A percentile compares a stretch with the other conserved stretches of the same genome.
phyloP scores from a whole-genome alignment of 768 basidiomycete species.

The Naganishia vishniacii region DNA sequence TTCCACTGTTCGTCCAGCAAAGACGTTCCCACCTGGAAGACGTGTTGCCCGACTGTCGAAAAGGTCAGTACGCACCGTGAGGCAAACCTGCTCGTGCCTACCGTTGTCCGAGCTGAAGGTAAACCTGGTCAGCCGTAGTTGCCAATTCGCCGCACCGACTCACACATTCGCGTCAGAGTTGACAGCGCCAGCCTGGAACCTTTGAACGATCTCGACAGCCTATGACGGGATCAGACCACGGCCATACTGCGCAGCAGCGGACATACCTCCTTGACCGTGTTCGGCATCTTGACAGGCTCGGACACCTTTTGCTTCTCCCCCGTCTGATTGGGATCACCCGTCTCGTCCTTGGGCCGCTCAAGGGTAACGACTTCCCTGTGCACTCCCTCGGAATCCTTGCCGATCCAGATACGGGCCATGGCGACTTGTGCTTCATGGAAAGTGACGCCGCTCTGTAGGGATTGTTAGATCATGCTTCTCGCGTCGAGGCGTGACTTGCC shows the following conservation, averaged over 20 bases:
- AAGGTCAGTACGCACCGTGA: background rate
- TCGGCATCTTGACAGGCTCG: slow-evolving; percentile 65
- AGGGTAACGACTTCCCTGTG: slow-evolving; percentile 60
- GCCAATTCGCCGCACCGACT: slow-evolving; percentile 9
- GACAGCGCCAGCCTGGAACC: slow-evolving; percentile 66
- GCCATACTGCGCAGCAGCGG: background rate
- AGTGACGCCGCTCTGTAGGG: slow-evolving; percentile 60
- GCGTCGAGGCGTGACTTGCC: slow-evolving; percentile 26
- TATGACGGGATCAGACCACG: background rate
- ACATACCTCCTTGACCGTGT: slow-evolving; percentile 55
- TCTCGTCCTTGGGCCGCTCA: slow-evolving; percentile 53
- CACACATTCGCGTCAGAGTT: slow-evolving; percentile 41
- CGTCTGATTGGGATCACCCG: slow-evolving; percentile 54
- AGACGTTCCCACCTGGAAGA: slow-evolving; percentile 59
- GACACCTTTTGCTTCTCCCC: slow-evolving; percentile 57
- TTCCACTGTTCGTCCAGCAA: slow-evolving; percentile 77
- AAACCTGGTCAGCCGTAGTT: background rate
- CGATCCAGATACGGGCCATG: slow-evolving; percentile 50
- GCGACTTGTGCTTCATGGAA: slow-evolving; percentile 85
- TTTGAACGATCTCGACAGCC: slow-evolving; percentile 62
- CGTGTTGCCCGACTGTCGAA: slow-evolving; percentile 65
- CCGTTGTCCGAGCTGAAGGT: slow-evolving; percentile 37
- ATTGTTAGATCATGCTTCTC: background rate
- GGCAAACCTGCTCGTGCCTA: slow-evolving; percentile 21
- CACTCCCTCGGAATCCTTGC: slow-evolving; percentile 48